Base-by-base conservation (phyloP, 257 asterid genomes). In the Eustoma russellianum region DNA sequence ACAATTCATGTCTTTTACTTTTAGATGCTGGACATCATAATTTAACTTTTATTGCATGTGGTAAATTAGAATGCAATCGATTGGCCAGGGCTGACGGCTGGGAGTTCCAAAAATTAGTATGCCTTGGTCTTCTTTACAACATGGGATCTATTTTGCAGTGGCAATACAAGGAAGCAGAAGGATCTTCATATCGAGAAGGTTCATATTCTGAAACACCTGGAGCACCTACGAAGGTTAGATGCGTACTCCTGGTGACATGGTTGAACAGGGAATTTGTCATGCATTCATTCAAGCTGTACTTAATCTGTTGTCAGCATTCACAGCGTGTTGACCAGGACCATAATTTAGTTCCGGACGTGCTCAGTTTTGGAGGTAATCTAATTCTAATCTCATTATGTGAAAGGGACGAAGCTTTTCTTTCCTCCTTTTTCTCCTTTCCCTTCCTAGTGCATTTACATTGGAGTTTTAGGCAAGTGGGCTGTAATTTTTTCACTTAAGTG, bases 81-180 rank as follows among this genome's bases (percentile, higher is more conserved):
- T 38, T 38, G 41, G 8, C 41, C 9, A 35, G 9, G 41, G 41
- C 41, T 35, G 41, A 35, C 9, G 41, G 9, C n/a, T 35, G 41
- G 41, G 9, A 35, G 9, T 35, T 5, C 41, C 41, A 35, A 35
- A n/a, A n/a, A n/a, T n/a, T 35, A 35, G 41, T 38, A 11, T 11
- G 11, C 43, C 43, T 5, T 38, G 2, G 6, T 2, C 43, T 38
- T 38, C 43, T 38, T 38, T 6, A 6, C 43, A 1, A 2, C 6
- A 16, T 64, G 46, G 59, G 50, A 52, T 70, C 64, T 33, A 35
- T 18, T 16, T 43, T 52, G 63, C 74, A 89, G 97, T 61, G 81
- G 75, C 97, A 86, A 74, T 69, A 81, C 79, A 89, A 89, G 82
- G 95, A 89, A 70, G 79, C 93, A 13, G 97, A 89, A 70, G 95